phyloP scores from a whole-genome alignment of 441 rosid species.

The Erodium texanum region DNA sequence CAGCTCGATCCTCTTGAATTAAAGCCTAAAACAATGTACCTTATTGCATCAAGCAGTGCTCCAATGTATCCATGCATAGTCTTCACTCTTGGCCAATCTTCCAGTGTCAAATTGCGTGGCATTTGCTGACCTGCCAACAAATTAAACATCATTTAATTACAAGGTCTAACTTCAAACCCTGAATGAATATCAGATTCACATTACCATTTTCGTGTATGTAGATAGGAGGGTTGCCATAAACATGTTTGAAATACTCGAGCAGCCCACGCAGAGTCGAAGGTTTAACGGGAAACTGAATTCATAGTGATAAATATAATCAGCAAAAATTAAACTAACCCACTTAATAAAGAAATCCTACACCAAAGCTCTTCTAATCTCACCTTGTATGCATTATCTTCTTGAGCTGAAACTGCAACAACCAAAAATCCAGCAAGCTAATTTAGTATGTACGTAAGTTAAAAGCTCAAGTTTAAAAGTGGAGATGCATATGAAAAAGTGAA shows the following conservation, averaged over 20 bases:
- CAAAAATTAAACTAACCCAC: no score
- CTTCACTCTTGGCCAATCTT: conserved; percentile 16
- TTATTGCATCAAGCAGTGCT: conserved; percentile 12
- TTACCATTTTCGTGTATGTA: conserved; percentile 23
- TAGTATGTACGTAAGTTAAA: no score
- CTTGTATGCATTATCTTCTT: neutral
- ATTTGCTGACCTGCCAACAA: conserved; percentile 13
- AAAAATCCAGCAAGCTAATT: neutral
- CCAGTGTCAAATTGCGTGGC: conserved; percentile 10
- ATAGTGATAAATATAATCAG: no score
- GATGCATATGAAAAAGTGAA: no score
- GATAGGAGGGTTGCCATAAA: conserved; percentile 20
- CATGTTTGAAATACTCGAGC: conserved; percentile 21
- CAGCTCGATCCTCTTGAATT: no score
- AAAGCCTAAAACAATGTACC: conserved; percentile 1
- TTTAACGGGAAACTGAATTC: conserved; percentile 9
- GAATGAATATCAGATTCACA: no score
- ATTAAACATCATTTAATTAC: no score
- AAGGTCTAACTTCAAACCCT: no score
- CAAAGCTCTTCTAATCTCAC: neutral
- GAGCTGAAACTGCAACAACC: neutral
- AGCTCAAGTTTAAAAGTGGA: no score
- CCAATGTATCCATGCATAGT: conserved; percentile 16
- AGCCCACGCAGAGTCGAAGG: conserved; percentile 15
- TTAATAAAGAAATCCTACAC: no score